Evolutionary conservation across 2,329 filamentous ascomycete species (phyloP), one percentile per base, ranked within the genome.

Genomic region (Ciborinia camelliae): DNA sequence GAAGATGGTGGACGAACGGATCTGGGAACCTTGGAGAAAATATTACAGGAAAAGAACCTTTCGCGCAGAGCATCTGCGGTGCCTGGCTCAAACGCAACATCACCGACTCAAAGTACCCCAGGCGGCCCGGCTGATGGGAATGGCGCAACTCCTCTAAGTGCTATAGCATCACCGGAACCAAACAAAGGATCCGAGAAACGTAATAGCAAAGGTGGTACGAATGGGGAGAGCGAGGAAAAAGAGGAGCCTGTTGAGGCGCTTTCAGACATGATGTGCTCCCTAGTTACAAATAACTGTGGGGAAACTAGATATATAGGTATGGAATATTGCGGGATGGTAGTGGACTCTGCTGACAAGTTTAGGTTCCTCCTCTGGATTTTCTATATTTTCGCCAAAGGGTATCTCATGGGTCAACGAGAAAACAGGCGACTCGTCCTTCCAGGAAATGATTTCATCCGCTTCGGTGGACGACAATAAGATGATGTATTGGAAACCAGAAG

Each of bases 371-470:
- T 99, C 95, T 2, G 95, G 95, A 4, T 98, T 98, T 77, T 98
- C 94, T 63, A 99, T 99, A 72, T 98, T 99, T 80, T 98, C 94
- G 0, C 95, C 94, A 18, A 97, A 97, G 76, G 95, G 95, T 52
- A 96, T 99, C 62, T 90, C 97, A 76, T 99, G 95, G 95, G 94
- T 99, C 62, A 98, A 97, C 73, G 89, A 95, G 71, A 97, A 96
- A 80, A 98, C 93, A 2, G 95, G 95, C n/a, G 95, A 99, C 75
- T 87, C 84, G 28, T 96, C 92, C 0, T 99, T 99, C 77, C 91
- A 96, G 75, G 86, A 91, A 64, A 98, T 97, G 90, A 97, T 99
- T 63, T 89, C 89, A 2, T 89, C 91, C 61, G 90, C 94, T n/a
- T 91, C 90, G 32, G 87, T 96, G 50, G 91, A 97, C 71, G 92